Evolutionary conservation across 371 early-diverging fungal genomes (phyloP).

Genomic region (Funneliformis caledonium): DNA sequence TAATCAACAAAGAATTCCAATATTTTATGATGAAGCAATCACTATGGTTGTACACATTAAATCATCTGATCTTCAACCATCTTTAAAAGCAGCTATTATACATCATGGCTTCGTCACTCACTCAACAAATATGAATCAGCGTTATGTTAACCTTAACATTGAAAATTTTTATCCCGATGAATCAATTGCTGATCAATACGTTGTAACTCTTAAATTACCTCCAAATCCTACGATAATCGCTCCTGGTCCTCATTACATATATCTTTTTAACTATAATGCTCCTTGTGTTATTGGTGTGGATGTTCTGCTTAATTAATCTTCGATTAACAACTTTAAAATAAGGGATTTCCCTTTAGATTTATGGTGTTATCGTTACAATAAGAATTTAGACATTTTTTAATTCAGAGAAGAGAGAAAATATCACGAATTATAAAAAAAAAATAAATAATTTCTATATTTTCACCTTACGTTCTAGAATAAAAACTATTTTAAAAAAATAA

Average conservation of each 20-base stretch:
- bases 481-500: no score
- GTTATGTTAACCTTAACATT: constrained; percentile 9
- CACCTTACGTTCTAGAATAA: no score
- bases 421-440: no score
- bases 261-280: background rate
- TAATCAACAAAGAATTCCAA: constrained; percentile 42
- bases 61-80: background rate
- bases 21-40: constrained; percentile 42
- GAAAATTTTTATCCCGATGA: background rate
- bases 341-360: no score
- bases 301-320: background rate
- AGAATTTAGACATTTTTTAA: no score
- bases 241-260: constrained; percentile 25
- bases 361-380: no score
- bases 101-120: constrained; percentile 55
- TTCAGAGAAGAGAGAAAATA: no score
- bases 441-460: no score
- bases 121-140: constrained; percentile 54
- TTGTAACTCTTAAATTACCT: constrained; percentile 1
- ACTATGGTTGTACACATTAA: background rate
- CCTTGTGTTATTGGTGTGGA: constrained; percentile 7
- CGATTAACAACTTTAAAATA: no score
- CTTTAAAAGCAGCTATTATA: constrained; percentile 43
- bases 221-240: constrained; percentile 23
- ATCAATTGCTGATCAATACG: background rate